These are phyloP conservation scores for Austroboletus novae-zelandiae DNA, from an alignment of 1,284 basidiomycete genomes.

Conservation along the genomic window DNA sequence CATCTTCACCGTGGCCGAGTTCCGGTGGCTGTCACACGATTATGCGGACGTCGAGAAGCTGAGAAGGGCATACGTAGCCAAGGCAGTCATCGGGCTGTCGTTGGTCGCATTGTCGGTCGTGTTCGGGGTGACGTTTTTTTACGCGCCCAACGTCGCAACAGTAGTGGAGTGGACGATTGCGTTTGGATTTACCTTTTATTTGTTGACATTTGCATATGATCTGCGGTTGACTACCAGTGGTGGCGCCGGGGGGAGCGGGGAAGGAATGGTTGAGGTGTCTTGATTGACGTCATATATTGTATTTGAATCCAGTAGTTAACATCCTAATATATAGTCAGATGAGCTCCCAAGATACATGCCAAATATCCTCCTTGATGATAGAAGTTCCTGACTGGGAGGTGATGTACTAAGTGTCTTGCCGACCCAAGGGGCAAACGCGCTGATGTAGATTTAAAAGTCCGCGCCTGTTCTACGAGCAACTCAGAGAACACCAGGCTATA, in stretches of 20 bases:
- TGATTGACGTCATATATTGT: too few species aligned
- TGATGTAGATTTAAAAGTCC: too few species aligned
- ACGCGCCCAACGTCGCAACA: slow-evolving; percentile 49
- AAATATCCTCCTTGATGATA: too few species aligned
- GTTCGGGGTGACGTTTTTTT: slow-evolving; percentile 54
- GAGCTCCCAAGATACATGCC: too few species aligned
- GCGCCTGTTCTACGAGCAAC: too few species aligned
- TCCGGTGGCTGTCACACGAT: slow-evolving; percentile 61
- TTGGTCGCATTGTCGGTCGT: slow-evolving; percentile 61
- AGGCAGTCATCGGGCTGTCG: slow-evolving; percentile 54
- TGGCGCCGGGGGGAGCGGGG: neutral
- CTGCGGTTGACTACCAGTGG: slow-evolving; percentile 49
- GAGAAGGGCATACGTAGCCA: slow-evolving; percentile 55
- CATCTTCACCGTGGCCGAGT: slow-evolving; percentile 72
- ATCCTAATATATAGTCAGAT: too few species aligned
- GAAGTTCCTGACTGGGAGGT: too few species aligned
- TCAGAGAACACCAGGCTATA: too few species aligned
- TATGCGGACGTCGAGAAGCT: slow-evolving; percentile 47
- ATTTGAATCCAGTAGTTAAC: too few species aligned
- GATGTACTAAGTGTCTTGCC: too few species aligned
- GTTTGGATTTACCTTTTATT: slow-evolving; percentile 69
- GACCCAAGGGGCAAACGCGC: too few species aligned
- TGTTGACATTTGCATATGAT: slow-evolving; percentile 67
- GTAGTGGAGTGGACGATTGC: slow-evolving; percentile 72
- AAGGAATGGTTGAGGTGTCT: neutral